Base-by-base conservation (phyloP, 441 rosid genomes). In the Biscutella laevigata region DNA sequence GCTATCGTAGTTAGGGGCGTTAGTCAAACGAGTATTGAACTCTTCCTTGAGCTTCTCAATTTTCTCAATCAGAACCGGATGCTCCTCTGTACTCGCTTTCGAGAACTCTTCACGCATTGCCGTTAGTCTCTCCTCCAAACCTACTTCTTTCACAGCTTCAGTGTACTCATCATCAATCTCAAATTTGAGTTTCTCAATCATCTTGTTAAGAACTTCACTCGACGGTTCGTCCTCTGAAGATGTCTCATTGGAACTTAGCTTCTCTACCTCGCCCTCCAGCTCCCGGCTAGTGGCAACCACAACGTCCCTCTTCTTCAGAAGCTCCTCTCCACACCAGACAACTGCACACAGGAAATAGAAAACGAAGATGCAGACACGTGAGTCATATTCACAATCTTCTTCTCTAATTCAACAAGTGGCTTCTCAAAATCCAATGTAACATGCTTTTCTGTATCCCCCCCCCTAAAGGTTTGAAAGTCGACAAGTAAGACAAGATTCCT, bases 391-490 rank as follows among this genome's bases (percentile, higher is more conserved):
- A 72, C 64, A 46, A 92, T 88, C 83, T 82, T 83, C 84, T 82
- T 83, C 66, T 86, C 89, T 11, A 88, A 66, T 39, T 59, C 79
- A 33, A 86, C 64, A 30, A 92, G 99, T 4, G 95, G 96, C 61
- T 67, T 88, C 82, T 92, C 99, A 45, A 92, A 92, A 38, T 74
- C 89, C 77, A 88, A 66, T 10, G 83, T 79, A 49, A 86, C 91
- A 12, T 88, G 89, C 75, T 92, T 88, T 2, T 68, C 92, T 67
- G 66, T 72, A 71, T 78, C 78, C 59, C 75, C 83, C 26, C n/a
- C n/a, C n/a, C n/a, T n/a, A 78, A 50, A 7, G 96, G 99, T 75
- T 92, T 88, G 65, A 88, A 92, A 59, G 52, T 68, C 0, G 99
- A 84, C 21, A 92, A 83, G 66, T 92, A 81, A 62, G 73, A 69